A percentile compares a stretch with the other conserved stretches of the same genome.
phyloP scores from a whole-genome alignment of 2,329 filamentous ascomycete species.

The Coniella lustricola region DNA sequence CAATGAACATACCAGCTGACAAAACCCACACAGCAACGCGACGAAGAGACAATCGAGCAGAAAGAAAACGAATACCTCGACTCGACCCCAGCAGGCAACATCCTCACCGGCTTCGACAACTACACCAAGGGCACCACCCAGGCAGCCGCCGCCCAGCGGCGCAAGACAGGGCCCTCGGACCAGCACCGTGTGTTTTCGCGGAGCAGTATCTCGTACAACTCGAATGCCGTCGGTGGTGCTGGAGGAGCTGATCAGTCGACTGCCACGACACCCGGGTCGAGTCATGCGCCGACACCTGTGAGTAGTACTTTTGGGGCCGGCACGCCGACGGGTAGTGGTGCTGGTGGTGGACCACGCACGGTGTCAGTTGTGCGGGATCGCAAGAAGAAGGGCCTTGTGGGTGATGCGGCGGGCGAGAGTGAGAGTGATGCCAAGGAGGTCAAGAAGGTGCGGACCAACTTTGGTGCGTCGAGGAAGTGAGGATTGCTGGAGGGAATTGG shows the following conservation, averaged over 20 bases:
- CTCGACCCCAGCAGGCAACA: conserved; percentile 83
- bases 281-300: conserved; percentile 47
- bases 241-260: neutral
- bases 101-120: conserved; percentile 95
- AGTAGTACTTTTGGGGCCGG: conserved; percentile 40
- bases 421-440: conserved; percentile 48
- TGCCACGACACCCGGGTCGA: conserved; percentile 25
- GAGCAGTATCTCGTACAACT: conserved; percentile 56
- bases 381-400: conserved; percentile 40
- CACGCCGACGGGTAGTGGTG: conserved; percentile 45
- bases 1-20: too few relatives aligned
- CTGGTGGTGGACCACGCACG: conserved; percentile 23
- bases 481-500: too few relatives aligned
- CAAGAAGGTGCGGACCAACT: conserved; percentile 53
- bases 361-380: conserved; percentile 35
- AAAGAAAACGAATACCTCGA: conserved; percentile 87
- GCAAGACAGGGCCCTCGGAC: conserved; percentile 59
- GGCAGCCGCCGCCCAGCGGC: conserved; percentile 54
- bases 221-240: conserved; percentile 20
- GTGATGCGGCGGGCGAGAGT: conserved; percentile 39
- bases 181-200: conserved; percentile 67
- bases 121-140: conserved; percentile 84
- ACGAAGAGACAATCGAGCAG: conserved; percentile 75
- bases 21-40: conserved; percentile 19
- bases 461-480: conserved; percentile 45